Conservation (phyloP, 352 stramenopile species). For the Aphanomyces cochlioides region DNA sequence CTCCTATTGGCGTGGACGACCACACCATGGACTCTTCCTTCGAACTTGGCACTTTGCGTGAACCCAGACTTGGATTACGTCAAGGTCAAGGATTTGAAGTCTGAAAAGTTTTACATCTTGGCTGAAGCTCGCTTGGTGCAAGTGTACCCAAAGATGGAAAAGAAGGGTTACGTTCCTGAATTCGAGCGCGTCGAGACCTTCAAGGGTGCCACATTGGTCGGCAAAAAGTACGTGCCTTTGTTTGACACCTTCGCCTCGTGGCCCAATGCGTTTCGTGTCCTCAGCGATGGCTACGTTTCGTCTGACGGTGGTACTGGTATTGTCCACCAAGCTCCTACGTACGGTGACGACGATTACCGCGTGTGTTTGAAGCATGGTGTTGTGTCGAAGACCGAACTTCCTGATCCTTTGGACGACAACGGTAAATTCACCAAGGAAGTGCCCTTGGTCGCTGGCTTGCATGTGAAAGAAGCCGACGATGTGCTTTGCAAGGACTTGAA, state of each 20-base stretch:
- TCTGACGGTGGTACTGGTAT: slow-evolving; percentile 96
- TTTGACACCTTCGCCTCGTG: slow-evolving; percentile 94
- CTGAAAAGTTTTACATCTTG: slow-evolving; percentile 91
- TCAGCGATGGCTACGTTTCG: slow-evolving; percentile 98
- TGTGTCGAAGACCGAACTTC: slow-evolving; percentile 92
- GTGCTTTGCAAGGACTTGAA: slow-evolving; percentile 96
- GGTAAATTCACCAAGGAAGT: slow-evolving; percentile 94
- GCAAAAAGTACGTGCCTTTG: slow-evolving; percentile 94
- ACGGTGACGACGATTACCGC: slow-evolving; percentile 99
- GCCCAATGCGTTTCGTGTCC: slow-evolving; percentile 91
- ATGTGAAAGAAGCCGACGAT: slow-evolving; percentile 99
- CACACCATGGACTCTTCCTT: slow-evolving; percentile 99
- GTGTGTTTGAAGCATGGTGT: slow-evolving; percentile 96
- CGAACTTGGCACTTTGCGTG: slow-evolving; percentile 98
- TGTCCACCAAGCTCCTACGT: slow-evolving; percentile 98
- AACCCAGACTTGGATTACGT: slow-evolving; percentile 97
- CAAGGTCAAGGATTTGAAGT: slow-evolving; percentile 94
- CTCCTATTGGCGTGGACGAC: slow-evolving; percentile 97
- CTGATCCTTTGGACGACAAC: slow-evolving; percentile 97
- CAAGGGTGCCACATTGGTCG: slow-evolving; percentile 90
- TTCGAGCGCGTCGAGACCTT: slow-evolving; percentile 91
- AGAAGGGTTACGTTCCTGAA: slow-evolving; percentile 95
- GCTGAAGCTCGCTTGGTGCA: slow-evolving; percentile 90
- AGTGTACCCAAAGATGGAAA: slow-evolving; percentile 96
- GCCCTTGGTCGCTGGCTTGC: slow-evolving; percentile 88